phyloP scores from a whole-genome alignment of 1,284 basidiomycete species.

The Amylostereum areolatum region DNA sequence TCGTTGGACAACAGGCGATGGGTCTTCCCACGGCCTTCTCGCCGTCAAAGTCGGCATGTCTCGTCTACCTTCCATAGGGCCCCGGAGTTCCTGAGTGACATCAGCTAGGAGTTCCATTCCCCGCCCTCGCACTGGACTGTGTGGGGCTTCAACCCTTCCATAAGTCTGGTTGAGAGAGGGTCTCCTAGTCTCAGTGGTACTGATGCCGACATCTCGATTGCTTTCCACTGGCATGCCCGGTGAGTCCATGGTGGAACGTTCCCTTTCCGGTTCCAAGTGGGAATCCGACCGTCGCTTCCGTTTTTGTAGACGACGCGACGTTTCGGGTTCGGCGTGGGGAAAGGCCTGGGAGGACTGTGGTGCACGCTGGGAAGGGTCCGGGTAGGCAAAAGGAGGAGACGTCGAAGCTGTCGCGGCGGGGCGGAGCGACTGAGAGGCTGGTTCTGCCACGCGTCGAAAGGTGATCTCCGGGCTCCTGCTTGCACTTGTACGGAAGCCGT shows the following conservation, averaged over 20 bases:
- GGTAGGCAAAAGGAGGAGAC: background rate
- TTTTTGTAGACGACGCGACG: slow-evolving; percentile 4
- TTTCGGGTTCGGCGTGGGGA: slow-evolving; percentile 4
- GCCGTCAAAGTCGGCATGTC: too few species aligned
- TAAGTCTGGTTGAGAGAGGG: too few species aligned
- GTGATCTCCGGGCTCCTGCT: slow-evolving; percentile 19
- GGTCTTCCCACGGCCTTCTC: too few species aligned
- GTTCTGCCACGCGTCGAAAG: slow-evolving; percentile 1
- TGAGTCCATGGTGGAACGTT: slow-evolving; percentile 4
- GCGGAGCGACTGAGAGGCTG: background rate
- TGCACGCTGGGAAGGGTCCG: background rate
- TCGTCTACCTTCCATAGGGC: too few species aligned
- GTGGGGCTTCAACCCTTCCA: too few species aligned
- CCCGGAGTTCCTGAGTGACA: too few species aligned
- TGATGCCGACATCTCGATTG: background rate
- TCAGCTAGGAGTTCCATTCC: too few species aligned
- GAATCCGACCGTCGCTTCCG: slow-evolving; percentile 10
- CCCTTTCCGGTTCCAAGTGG: slow-evolving; percentile 3
- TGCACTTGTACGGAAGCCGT: slow-evolving; percentile 9
- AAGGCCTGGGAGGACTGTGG: slow-evolving; percentile 9
- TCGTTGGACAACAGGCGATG: too few species aligned
- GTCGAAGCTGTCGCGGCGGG: background rate
- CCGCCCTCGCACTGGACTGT: too few species aligned
- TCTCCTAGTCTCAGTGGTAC: too few species aligned
- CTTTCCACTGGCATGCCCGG: slow-evolving; percentile 3